phyloP scores from a whole-genome alignment of 2,329 filamentous ascomycete species.

The Blastomyces silverae region DNA sequence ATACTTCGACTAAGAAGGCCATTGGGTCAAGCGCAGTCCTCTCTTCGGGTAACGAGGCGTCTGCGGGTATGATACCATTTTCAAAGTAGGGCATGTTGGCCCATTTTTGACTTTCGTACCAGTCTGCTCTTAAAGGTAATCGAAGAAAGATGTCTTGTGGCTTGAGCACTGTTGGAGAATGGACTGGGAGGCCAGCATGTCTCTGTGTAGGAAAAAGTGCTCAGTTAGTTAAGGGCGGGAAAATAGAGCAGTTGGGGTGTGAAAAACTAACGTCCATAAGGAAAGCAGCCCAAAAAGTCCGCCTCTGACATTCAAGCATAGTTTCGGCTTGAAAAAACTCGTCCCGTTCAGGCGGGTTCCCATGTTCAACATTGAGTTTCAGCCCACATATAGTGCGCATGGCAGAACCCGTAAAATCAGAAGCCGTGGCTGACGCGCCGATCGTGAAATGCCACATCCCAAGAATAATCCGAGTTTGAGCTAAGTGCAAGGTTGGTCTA shows the following conservation, averaged over 20 bases:
- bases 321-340: constrained; percentile 53
- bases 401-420: constrained; percentile 58
- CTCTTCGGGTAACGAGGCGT: constrained; percentile 33
- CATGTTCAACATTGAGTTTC: constrained; percentile 58
- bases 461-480: constrained; percentile 61
- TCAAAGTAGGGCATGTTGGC: constrained; percentile 57
- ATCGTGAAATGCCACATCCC: constrained; percentile 59
- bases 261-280: constrained; percentile 54
- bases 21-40: constrained; percentile 45
- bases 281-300: constrained; percentile 67
- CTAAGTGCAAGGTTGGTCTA: constrained; percentile 55
- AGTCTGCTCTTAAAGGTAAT: constrained; percentile 55
- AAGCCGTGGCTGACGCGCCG: constrained; percentile 53
- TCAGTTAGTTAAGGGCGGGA: not conserved
- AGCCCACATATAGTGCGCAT: constrained; percentile 54
- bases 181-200: constrained; percentile 54
- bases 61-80: constrained; percentile 41
- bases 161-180: constrained; percentile 51
- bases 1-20: constrained; percentile 56
- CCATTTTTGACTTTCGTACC: constrained; percentile 56
- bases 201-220: constrained; percentile 37
- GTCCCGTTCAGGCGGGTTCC: constrained; percentile 40
- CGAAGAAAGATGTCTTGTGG: constrained; percentile 60
- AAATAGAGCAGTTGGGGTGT: not conserved
- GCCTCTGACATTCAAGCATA: constrained; percentile 59